Evolutionary conservation across 2,329 filamentous ascomycete species (phyloP).

Genomic region (Ilyonectria mors-panacis): DNA sequence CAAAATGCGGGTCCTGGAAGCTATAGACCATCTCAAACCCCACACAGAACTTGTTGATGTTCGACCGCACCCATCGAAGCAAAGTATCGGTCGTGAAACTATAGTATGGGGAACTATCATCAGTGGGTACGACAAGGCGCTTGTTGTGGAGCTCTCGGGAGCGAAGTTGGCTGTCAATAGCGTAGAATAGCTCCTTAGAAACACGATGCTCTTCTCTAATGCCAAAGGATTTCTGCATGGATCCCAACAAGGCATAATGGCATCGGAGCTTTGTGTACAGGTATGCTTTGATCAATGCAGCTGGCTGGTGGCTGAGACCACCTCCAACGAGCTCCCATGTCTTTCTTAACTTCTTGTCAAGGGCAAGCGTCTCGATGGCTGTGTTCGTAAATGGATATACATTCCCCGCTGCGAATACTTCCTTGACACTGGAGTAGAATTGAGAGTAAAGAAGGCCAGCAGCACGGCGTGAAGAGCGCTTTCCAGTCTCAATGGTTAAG

Average conservation of each 20-base stretch:
- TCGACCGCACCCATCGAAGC: background rate
- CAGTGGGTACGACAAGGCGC: background rate
- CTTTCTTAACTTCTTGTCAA: too few species aligned
- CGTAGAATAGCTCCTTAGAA: conserved; percentile 3
- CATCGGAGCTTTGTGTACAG: too few species aligned
- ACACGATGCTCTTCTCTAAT: conserved; percentile 15
- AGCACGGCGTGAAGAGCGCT: background rate
- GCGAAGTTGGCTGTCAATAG: background rate
- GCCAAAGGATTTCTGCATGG: too few species aligned
- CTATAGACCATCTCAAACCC: conserved; percentile 10
- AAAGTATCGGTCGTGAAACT: conserved; percentile 2
- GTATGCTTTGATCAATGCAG: too few species aligned
- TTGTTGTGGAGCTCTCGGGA: background rate
- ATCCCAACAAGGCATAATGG: too few species aligned
- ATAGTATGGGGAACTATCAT: background rate
- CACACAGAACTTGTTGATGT: conserved; percentile 10
- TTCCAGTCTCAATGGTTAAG: too few species aligned
- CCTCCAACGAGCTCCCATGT: too few species aligned
- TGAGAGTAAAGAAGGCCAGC: conserved; percentile 2
- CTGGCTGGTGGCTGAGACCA: too few species aligned
- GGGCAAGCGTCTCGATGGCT: conserved; percentile 11
- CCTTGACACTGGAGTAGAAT: conserved; percentile 8
- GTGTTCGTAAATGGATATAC: background rate
- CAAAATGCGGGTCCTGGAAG: conserved; percentile 10
- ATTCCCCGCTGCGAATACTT: conserved; percentile 1